Evolutionary conservation across 345 rosid species (phyloP), one percentile per base, ranked within the genome.

Genomic region (Syzygium aqueum): DNA sequence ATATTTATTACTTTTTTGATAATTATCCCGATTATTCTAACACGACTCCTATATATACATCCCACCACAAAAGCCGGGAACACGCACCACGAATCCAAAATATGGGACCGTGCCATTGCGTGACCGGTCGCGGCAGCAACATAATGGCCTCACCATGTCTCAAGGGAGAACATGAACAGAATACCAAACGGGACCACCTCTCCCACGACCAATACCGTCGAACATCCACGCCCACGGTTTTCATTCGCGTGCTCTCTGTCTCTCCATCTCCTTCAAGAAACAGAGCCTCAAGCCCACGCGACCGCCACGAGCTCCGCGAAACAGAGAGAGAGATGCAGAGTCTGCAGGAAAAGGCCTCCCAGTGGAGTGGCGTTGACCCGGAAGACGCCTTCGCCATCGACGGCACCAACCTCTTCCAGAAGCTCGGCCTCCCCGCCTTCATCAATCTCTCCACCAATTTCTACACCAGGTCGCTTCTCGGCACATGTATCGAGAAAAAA

Each of bases 331-430:
- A 84, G 89, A 96, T 96, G 99, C 98, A 94, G 85, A 92, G 95
- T 37, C 92, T 97, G 85, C 99, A 96, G 53, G 95, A 95, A 88
- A 97, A 94, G 89, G 98, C 98, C 28, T 90, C 98, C 33, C 86
- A 91, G 84, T 95, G 96, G 97, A 97, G 99, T 90, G 98, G 99
- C 90, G 98, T 97, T 27, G 88, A 90, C 85, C 25, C 87, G 19
- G 94, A 92, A 30, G 98, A 97, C 78, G 98, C 98, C 1, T 96
- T 96, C 89, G 98, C 96, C 84, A 94, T 97, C 16, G 96, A 96
- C 91, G 85, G 90, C 27, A 92, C 95, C 89, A 95, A 96, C 90
- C 89, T 97, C 84, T 97, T 93, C 88, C 90, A 93, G 57, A 97
- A 94, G 85, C 92, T 97, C 25, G 98, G 98, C 85, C 98, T 97